These are phyloP conservation scores for Nitzschia sp. DNA, from an alignment of 108 stramenopile genomes.

Conservation along the genomic window DNA sequence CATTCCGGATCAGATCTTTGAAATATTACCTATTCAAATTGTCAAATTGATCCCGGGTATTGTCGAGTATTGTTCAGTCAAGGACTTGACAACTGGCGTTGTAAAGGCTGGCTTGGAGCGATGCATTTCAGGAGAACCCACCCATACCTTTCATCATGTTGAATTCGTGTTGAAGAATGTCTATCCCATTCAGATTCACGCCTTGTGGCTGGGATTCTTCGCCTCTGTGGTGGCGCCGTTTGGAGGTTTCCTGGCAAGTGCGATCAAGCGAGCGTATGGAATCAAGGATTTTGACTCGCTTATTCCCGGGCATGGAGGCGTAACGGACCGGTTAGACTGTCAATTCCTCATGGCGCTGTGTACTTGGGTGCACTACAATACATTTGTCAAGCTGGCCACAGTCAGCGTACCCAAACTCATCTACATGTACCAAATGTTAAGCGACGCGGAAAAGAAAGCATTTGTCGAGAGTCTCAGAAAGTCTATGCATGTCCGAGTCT, in stretches of 20 bases:
- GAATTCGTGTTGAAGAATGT: slow-evolving; percentile 69
- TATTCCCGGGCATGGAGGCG: slow-evolving; percentile 98
- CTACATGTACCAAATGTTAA: slow-evolving; percentile 80
- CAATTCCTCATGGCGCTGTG: slow-evolving; percentile 96
- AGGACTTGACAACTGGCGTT: background rate
- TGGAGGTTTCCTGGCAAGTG: slow-evolving; percentile 96
- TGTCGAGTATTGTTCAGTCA: slow-evolving; percentile 63
- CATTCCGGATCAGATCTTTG: slow-evolving; percentile 82
- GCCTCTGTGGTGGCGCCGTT: slow-evolving; percentile 95
- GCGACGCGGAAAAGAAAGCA: slow-evolving; percentile 29
- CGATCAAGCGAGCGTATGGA: slow-evolving; percentile 96
- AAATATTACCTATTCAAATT: slow-evolving; percentile 62
- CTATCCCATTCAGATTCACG: slow-evolving; percentile 89
- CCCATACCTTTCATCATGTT: slow-evolving; percentile 76
- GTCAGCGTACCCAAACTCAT: slow-evolving; percentile 80
- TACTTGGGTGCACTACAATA: slow-evolving; percentile 97
- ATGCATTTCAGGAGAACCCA: slow-evolving; percentile 63
- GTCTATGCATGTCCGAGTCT: background rate
- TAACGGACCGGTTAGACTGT: slow-evolving; percentile 99
- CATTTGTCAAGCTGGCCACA: slow-evolving; percentile 88
- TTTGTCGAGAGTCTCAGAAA: slow-evolving; percentile 31
- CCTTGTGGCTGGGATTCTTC: slow-evolving; percentile 85
- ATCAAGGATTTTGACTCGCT: slow-evolving; percentile 96
- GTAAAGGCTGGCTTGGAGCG: background rate
- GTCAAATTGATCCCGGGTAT: slow-evolving; percentile 64